Evolutionary conservation across 2,329 filamentous ascomycete species (phyloP).

Genomic region (Aspergillus transmontanensis): DNA sequence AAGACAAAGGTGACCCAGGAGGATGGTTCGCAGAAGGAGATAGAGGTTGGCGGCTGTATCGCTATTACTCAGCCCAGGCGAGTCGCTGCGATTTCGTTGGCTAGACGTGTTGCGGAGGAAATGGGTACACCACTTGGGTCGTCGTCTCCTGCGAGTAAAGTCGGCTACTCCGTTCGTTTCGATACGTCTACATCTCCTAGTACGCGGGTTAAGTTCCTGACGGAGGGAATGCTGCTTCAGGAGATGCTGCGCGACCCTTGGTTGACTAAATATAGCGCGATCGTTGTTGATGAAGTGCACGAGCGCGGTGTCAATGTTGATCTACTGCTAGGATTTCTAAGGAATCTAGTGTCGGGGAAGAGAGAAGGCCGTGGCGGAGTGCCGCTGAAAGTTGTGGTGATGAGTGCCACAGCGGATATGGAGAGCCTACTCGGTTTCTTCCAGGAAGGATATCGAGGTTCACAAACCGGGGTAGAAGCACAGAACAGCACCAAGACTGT

Average conservation of each 20-base stretch:
- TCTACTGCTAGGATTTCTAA: slow-evolving; percentile 83
- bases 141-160: slow-evolving; percentile 62
- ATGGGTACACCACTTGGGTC: slow-evolving; percentile 67
- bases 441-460: slow-evolving; percentile 33
- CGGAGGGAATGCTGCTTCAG: slow-evolving; percentile 93
- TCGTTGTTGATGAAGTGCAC: slow-evolving; percentile 96
- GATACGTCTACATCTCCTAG: slow-evolving; percentile 81
- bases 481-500: background rate
- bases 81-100: slow-evolving; percentile 90
- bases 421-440: slow-evolving; percentile 79
- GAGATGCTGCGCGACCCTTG: slow-evolving; percentile 86
- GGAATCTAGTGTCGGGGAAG: slow-evolving; percentile 66
- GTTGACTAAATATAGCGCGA: slow-evolving; percentile 80
- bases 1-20: slow-evolving; percentile 51
- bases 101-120: slow-evolving; percentile 83
- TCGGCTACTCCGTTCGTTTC: slow-evolving; percentile 94
- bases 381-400: slow-evolving; percentile 85
- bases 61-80: slow-evolving; percentile 93
- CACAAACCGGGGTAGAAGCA: background rate
- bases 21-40: slow-evolving; percentile 40
- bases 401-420: slow-evolving; percentile 95
- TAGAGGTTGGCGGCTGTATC: slow-evolving; percentile 73
- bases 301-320: slow-evolving; percentile 95
- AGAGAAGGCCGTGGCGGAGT: slow-evolving; percentile 68
- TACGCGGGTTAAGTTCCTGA: slow-evolving; percentile 90